Conservation (phyloP, 1,284 basidiomycete species). For the Serendipita sp. region DNA sequence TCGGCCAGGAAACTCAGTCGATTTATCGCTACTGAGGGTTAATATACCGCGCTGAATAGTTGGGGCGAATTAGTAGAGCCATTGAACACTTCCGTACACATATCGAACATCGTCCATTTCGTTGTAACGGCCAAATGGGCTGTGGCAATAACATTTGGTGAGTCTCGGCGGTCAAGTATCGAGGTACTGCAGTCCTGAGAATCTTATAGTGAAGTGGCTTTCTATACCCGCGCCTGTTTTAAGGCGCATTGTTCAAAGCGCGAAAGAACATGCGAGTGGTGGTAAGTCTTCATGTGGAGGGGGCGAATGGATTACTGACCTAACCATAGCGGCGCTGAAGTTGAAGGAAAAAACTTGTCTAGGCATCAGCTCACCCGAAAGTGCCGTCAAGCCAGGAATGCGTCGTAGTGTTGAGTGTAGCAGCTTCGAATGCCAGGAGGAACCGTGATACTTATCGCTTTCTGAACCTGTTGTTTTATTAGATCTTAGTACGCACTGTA, state of each 20-base stretch:
- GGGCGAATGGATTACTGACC: neutral
- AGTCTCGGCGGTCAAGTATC: neutral
- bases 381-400: neutral
- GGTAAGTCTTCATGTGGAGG: neutral
- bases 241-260: neutral
- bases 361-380: neutral
- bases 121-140: neutral
- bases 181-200: neutral
- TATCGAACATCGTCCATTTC: neutral
- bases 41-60: neutral
- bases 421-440: no score
- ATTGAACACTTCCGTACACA: neutral
- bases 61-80: neutral
- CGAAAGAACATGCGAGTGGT: neutral
- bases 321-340: neutral
- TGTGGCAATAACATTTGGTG: neutral
- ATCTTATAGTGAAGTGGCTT: neutral
- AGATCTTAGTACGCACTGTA: no score
- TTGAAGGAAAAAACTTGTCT: neutral
- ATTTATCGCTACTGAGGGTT: neutral
- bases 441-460: no score
- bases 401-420: no score
- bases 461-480: no score
- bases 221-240: neutral
- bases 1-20: neutral